Base-by-base conservation (phyloP, 257 asterid genomes). In the Salvia miltiorrhiza region DNA sequence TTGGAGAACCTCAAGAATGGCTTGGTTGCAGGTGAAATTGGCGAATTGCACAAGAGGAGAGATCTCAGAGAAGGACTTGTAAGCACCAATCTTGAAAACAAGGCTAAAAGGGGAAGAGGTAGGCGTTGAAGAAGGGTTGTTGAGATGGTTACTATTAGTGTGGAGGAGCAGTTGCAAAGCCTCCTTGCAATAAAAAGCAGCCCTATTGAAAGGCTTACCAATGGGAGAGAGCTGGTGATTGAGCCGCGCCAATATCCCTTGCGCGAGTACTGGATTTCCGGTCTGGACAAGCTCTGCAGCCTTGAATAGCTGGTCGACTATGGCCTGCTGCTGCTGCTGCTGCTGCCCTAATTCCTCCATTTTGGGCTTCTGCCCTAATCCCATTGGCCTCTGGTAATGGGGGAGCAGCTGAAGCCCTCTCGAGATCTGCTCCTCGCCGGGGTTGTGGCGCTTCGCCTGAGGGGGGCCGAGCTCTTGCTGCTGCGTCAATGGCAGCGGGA, bases 171-270 rank as follows among this genome's bases (percentile, higher is more conserved):
- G 78, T 73, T 83, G 90, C 73, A 91, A 72, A 3, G 99, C 90
- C 79, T 94, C 96, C 85, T 89, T 89, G 77, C 84, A 89, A 67
- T 92, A 87, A 72, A 89, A 91, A 77, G 98, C 92, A 75, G 98
- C 98, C 92, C 97, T 75, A 12, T 74, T 67, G 73, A 92, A 89
- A 77, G 99, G 98, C 92, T 91, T 94, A 35, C 95, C 96, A 58
- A 84, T 83, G 32, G 98, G 94, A 76, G 98, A 86, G 87, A 92
- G 92, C 82, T 87, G 95, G 81, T 94, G 99, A 94, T 94, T 94
- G 99, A 94, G 99, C 99, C 99, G 99, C 97, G 98, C 99, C 99
- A 94, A 94, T 94, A 94, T 92, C 99, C 75, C 92, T 79, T 92
- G 98, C 95, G 98, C 98, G 94, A 85, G 96, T 78, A 74, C 83